Percentiles rank a stretch among this genome's conserved stretches.
Evolutionary conservation across 1,139 yeast genomes (phyloP).

Genomic region (Candida sanyaensis): DNA sequence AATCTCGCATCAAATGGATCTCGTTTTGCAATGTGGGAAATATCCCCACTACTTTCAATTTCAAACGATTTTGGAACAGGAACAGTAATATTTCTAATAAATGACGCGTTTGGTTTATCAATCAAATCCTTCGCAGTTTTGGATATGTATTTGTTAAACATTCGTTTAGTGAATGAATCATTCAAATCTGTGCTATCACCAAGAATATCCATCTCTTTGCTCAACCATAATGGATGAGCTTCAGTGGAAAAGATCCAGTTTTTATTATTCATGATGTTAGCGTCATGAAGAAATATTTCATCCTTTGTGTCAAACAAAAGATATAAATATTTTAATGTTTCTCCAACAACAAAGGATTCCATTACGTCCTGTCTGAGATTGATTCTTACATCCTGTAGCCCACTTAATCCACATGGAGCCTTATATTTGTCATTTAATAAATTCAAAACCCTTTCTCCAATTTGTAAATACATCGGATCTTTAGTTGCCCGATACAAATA

Average conservation of each 20-base stretch:
- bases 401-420: slow-evolving; percentile 81
- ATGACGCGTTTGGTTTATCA: slow-evolving; percentile 10
- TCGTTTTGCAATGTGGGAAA: slow-evolving; percentile 15
- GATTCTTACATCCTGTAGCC: slow-evolving; percentile 65
- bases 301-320: slow-evolving; percentile 72
- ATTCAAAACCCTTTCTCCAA: slow-evolving; percentile 65
- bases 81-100: slow-evolving; percentile 20
- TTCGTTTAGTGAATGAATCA: not conserved
- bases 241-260: slow-evolving; percentile 86
- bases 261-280: slow-evolving; percentile 34
- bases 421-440: slow-evolving; percentile 55
- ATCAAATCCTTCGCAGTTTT: slow-evolving; percentile 3
- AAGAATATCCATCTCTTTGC: slow-evolving; percentile 20
- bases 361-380: slow-evolving; percentile 73
- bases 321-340: slow-evolving; percentile 82
- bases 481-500: slow-evolving; percentile 79
- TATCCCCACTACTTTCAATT: slow-evolving; percentile 14
- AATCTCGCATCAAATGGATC: slow-evolving; percentile 25
- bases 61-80: slow-evolving; percentile 15
- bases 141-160: not conserved
- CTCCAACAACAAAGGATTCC: slow-evolving; percentile 91
- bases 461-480: slow-evolving; percentile 79
- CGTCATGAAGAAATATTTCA: slow-evolving; percentile 45
- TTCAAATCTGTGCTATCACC: not conserved
- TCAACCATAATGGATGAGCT: slow-evolving; percentile 87